phyloP scores from a whole-genome alignment of 2,329 filamentous ascomycete species.

The Pestalotiopsis sp. region DNA sequence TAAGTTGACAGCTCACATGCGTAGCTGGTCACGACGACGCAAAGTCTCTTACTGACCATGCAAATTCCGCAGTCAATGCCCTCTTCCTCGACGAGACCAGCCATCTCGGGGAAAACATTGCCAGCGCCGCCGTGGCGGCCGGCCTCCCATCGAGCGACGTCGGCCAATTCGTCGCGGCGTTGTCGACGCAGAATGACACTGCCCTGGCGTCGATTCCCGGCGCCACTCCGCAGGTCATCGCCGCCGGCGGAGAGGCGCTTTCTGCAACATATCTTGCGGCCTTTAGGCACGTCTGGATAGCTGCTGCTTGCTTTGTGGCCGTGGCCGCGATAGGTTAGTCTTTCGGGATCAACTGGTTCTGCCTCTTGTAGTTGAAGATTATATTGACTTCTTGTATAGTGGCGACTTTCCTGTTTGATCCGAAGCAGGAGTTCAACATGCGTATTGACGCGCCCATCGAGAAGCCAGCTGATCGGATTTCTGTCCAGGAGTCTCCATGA shows the following conservation, averaged over 20 bases:
- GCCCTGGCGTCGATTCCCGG: conserved; percentile 30
- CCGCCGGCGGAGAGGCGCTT: conserved; percentile 26
- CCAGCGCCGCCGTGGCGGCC: conserved; percentile 30
- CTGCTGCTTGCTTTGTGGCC: conserved; percentile 31
- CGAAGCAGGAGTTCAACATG: conserved; percentile 39
- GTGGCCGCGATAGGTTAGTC: conserved; percentile 32
- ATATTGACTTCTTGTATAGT: conserved; percentile 19
- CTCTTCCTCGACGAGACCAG: conserved; percentile 30
- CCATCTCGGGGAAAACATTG: conserved; percentile 34
- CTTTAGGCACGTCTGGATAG: conserved; percentile 37
- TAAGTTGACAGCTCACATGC: neutral
- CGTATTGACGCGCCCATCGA: conserved; percentile 40
- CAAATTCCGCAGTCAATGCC: conserved; percentile 22
- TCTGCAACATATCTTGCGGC: conserved; percentile 30
- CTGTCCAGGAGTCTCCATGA: conserved; percentile 2
- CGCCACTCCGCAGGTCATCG: conserved; percentile 31
- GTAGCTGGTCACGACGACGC: neutral
- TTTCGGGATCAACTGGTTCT: neutral
- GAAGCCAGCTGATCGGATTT: conserved; percentile 28
- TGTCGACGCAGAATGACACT: conserved; percentile 29
- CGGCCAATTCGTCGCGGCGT: conserved; percentile 28
- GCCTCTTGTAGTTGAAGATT: neutral
- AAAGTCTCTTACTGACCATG: neutral
- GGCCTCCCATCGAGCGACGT: conserved; percentile 29
- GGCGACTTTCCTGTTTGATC: conserved; percentile 34